Conservation (phyloP, 768 basidiomycete species). For the Leccinum aurantiacum region DNA sequence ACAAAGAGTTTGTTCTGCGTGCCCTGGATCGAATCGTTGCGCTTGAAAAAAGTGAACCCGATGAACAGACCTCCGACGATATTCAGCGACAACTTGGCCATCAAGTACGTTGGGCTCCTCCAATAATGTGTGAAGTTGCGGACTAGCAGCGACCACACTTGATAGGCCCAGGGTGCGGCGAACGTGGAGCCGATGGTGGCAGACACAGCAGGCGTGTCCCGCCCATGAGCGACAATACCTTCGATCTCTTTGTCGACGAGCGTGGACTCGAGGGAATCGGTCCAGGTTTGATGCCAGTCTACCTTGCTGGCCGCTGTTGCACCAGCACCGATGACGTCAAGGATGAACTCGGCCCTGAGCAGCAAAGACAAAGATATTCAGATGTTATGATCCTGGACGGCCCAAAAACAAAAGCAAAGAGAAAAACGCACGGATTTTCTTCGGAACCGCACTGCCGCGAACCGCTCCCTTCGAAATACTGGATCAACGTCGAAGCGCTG, state of each 20-base stretch:
- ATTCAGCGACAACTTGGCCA: constrained; percentile 58
- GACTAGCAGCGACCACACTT: constrained; percentile 42
- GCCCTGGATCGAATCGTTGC: constrained; percentile 53
- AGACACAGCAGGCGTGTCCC: constrained; percentile 37
- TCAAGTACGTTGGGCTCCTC: constrained; percentile 58
- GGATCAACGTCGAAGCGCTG: constrained; percentile 58
- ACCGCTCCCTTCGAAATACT: constrained; percentile 77
- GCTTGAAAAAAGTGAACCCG: constrained; percentile 61
- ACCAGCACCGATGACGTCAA: constrained; percentile 75
- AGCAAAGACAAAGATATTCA: constrained; percentile 14
- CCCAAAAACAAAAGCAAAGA: constrained; percentile 38
- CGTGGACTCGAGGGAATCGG: constrained; percentile 45
- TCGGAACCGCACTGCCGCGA: constrained; percentile 56
- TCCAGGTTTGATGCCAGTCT: constrained; percentile 69
- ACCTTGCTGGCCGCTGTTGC: constrained; percentile 52
- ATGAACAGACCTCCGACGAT: constrained; percentile 56
- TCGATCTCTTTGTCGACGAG: constrained; percentile 41
- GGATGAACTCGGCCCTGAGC: constrained; percentile 57
- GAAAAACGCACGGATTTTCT: constrained; percentile 59
- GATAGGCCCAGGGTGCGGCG: constrained; percentile 54
- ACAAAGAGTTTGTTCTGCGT: constrained; percentile 69
- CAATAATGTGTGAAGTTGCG: constrained; percentile 51
- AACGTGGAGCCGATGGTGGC: constrained; percentile 44
- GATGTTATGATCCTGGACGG: constrained; percentile 44
- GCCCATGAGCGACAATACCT: constrained; percentile 49